These are phyloP conservation scores for Comarum palustre DNA, from an alignment of 306 rosid genomes.

Conservation along the genomic window DNA sequence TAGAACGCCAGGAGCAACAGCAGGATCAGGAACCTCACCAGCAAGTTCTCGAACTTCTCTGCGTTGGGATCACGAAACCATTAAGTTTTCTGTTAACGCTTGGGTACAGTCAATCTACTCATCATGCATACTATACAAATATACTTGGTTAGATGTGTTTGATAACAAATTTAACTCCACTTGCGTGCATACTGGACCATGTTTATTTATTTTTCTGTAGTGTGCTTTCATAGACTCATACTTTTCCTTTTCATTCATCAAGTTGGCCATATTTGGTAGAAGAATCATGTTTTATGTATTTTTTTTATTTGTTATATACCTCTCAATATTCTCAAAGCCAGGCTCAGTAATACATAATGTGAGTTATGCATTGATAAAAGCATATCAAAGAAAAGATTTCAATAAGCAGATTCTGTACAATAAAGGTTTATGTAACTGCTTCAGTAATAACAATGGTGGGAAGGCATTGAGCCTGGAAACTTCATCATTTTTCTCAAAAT, in stretches of 20 bases:
- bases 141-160: background rate
- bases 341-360: background rate
- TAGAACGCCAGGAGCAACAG: slow-evolving; percentile 59
- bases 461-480: background rate
- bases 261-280: background rate
- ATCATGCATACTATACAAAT: slow-evolving; percentile 4
- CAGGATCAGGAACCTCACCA: slow-evolving; percentile 60
- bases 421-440: background rate
- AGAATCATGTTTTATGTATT: background rate
- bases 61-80: slow-evolving; percentile 86
- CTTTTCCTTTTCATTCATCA: background rate
- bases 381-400: background rate
- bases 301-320: background rate
- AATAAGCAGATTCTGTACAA: background rate
- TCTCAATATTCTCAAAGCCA: background rate
- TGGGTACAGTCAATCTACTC: slow-evolving; percentile 56
- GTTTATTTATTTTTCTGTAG: too few relatives aligned
- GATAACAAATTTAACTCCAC: background rate
- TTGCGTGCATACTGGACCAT: background rate
- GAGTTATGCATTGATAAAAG: background rate
- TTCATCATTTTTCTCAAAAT: background rate
- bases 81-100: slow-evolving; percentile 88
- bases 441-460: background rate
- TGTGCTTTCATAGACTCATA: background rate
- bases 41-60: slow-evolving; percentile 54